Conservation (phyloP, 2,329 filamentous ascomycete species). For the Plenodomus tracheiphilus region DNA sequence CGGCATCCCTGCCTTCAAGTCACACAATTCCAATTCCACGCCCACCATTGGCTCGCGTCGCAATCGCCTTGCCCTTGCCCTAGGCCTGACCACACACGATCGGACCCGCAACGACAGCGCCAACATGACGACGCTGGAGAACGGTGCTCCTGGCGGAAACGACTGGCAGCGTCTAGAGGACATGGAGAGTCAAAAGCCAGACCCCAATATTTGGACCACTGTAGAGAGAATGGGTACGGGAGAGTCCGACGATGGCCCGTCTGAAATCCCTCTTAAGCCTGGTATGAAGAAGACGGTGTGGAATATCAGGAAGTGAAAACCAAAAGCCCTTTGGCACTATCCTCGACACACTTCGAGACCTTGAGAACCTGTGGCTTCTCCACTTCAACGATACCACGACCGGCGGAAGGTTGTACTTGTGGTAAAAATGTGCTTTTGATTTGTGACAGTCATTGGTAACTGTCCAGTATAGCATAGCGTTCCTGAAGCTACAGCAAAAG, state of each 20-base stretch:
- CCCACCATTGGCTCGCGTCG: slow-evolving; percentile 29
- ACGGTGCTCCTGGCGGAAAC: slow-evolving; percentile 8
- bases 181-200: slow-evolving; percentile 17
- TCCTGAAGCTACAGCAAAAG: too few species aligned
- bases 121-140: slow-evolving; percentile 14
- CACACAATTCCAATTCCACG: slow-evolving; percentile 15
- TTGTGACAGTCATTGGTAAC: too few species aligned
- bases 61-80: slow-evolving; percentile 20
- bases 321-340: not conserved
- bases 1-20: slow-evolving; percentile 21
- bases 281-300: slow-evolving; percentile 37
- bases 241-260: slow-evolving; percentile 2
- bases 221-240: slow-evolving; percentile 15
- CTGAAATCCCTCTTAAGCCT: slow-evolving; percentile 13
- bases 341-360: too few species aligned
- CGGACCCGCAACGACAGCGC: slow-evolving; percentile 30
- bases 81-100: slow-evolving; percentile 29
- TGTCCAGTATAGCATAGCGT: too few species aligned
- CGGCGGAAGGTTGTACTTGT: too few species aligned
- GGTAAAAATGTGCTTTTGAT: too few species aligned
- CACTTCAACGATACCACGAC: too few species aligned
- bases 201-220: slow-evolving; percentile 20
- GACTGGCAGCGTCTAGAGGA: slow-evolving; percentile 29
- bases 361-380: too few species aligned
- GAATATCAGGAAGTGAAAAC: slow-evolving; percentile 24